Evolutionary conservation across 75 land plant genomes (phyloP).

Genomic region (Picea sitchensis): DNA sequence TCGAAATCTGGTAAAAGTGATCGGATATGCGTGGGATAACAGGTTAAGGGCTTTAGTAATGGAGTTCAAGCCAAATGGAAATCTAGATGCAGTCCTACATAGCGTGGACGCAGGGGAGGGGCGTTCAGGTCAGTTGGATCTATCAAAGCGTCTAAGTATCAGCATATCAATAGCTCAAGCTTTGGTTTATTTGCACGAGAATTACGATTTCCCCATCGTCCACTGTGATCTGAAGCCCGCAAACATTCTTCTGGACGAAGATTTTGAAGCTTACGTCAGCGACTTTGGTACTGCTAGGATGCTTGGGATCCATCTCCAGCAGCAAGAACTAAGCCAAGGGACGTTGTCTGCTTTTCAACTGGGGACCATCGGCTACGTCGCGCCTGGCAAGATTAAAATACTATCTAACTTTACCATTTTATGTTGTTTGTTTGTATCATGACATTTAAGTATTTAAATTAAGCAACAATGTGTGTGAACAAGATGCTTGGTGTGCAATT

Average conservation of each 20-base stretch:
- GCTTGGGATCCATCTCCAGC: slow-evolving; percentile 29
- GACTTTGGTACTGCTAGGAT: slow-evolving; percentile 73
- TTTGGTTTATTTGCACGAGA: slow-evolving; percentile 57
- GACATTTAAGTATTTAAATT: neutral
- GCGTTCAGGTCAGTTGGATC: slow-evolving; percentile 19
- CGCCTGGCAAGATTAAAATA: slow-evolving; percentile 37
- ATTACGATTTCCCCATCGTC: slow-evolving; percentile 48
- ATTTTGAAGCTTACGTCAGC: slow-evolving; percentile 48
- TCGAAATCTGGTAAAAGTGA: no score
- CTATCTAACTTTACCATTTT: neutral
- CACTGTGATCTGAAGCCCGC: slow-evolving; percentile 87
- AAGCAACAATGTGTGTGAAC: neutral
- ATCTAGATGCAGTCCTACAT: no score
- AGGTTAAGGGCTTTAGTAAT: no score
- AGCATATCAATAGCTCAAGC: slow-evolving; percentile 42
- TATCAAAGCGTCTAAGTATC: slow-evolving; percentile 32
- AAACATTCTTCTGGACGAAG: slow-evolving; percentile 64
- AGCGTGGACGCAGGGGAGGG: no score
- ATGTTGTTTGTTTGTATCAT: neutral
- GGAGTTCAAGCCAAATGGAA: no score
- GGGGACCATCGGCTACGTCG: slow-evolving; percentile 73
- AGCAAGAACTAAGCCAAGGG: slow-evolving; percentile 15
- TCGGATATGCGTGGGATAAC: no score
- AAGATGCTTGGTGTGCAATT: neutral
- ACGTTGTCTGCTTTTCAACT: slow-evolving; percentile 42